Evolutionary conservation across 306 rosid species (phyloP), one percentile per base, ranked within the genome.

Genomic region (Cucurbita moschata): DNA sequence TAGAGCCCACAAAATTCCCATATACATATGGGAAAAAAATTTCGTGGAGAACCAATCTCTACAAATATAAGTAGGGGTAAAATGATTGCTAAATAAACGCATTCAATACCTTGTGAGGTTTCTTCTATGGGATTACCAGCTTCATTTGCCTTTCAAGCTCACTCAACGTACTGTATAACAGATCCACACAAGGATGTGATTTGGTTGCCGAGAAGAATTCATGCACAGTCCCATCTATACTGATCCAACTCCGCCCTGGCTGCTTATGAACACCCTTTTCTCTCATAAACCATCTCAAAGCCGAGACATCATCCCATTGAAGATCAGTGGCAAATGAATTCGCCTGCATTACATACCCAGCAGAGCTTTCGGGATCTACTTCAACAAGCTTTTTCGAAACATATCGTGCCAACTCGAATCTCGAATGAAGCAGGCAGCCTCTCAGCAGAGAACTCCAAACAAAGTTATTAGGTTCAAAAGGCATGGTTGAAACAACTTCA

Each of bases 361-460:
- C 87, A 63, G 94, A 79, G 58, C 72, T 79, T 19, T 80, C 35
- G n/a, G 85, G 90, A 42, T 86, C 90, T 42, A 79, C 82, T 73
- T 81, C 77, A 63, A 86, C 85, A 65, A 88, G 88, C 82, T 78
- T 84, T 75, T 16, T 39, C 5, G 90, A 86, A 86, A 86, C 86
- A 78, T 78, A 76, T 64, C 75, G 82, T 7, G 88, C 87, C 80
- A 81, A 76, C 60, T 83, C 85, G 57, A 77, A 76, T 81, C 83
- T 86, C 26, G 86, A 86, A 77, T 86, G 93, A 60, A 88, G 85
- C 39, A 84, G 73, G 79, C 90, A 88, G 40, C 86, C 88, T 37
- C 86, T 82, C 40, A 88, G 86, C 61, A 86, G 54, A 81, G 94
- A 88, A 74, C 87, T 86, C 88, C 87, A 88, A 51, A 86, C 88